Conservation (phyloP, 495 filamentous ascomycete genomes). For the Neurospora sp. region DNA sequence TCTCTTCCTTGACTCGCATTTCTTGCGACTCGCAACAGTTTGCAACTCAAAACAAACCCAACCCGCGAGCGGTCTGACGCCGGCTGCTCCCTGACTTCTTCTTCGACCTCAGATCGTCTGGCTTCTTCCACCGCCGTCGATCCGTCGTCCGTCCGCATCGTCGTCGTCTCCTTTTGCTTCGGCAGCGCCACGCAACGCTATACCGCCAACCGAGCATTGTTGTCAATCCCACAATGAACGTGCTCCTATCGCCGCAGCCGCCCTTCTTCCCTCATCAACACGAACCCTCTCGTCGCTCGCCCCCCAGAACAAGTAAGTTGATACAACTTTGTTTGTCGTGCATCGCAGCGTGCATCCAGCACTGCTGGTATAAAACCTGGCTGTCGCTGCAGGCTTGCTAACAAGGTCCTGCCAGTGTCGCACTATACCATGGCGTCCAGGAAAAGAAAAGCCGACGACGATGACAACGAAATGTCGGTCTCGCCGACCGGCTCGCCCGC, state of each 20-base stretch:
- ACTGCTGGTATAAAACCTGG: background rate
- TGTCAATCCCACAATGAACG: slow-evolving; percentile 34
- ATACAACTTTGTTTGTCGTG: slow-evolving; percentile 1
- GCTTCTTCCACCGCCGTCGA: background rate
- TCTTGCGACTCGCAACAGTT: background rate
- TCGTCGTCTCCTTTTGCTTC: slow-evolving; percentile 3
- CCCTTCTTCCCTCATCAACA: slow-evolving; percentile 70
- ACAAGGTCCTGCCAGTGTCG: slow-evolving; percentile 38
- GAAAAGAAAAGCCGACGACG: slow-evolving; percentile 87
- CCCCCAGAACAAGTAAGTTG: slow-evolving; percentile 57
- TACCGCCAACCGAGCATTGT: background rate
- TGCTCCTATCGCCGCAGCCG: slow-evolving; percentile 44
- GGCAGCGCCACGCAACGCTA: background rate
- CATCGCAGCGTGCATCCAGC: background rate
- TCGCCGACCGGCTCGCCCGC: slow-evolving; percentile 76
- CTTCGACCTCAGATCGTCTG: background rate
- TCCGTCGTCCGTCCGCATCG: background rate
- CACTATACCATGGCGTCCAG: slow-evolving; percentile 44
- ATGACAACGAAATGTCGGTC: slow-evolving; percentile 79
- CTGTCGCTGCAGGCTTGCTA: slow-evolving; percentile 5
- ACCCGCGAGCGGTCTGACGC: background rate
- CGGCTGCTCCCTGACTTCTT: background rate
- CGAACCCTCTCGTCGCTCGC: slow-evolving; percentile 58
- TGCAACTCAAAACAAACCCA: background rate
- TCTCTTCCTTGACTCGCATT: slow-evolving; percentile 1